These are phyloP conservation scores for Lophium mytilinum DNA, from an alignment of 495 filamentous ascomycete genomes.

Conservation along the genomic window DNA sequence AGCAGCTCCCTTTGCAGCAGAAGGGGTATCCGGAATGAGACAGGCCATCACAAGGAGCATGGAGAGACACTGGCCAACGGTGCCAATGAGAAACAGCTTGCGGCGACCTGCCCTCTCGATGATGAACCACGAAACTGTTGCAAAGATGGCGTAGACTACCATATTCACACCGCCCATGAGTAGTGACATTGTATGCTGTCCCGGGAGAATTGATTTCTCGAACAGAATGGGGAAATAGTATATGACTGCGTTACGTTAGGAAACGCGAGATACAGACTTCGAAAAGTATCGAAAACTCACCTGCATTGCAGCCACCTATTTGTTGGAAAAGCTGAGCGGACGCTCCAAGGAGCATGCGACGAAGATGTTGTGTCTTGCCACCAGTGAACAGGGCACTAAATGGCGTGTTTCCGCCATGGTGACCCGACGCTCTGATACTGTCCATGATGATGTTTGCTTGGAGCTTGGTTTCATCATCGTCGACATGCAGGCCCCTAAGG, in stretches of 20 bases:
- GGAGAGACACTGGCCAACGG: constrained; percentile 31
- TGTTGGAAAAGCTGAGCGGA: constrained; percentile 72
- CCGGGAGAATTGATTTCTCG: constrained; percentile 51
- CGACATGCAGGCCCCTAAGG: constrained; percentile 21
- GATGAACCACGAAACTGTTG: constrained; percentile 70
- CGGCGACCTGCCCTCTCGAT: constrained; percentile 21
- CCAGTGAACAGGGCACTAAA: constrained; percentile 50
- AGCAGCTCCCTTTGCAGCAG: constrained; percentile 19
- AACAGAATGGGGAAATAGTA: constrained; percentile 80
- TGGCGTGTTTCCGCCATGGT: constrained; percentile 44
- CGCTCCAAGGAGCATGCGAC: constrained; percentile 53
- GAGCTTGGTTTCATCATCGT: constrained; percentile 45
- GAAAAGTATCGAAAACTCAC: no score
- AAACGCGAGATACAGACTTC: no score
- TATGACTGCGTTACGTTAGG: constrained; percentile 49
- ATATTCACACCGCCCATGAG: constrained; percentile 74
- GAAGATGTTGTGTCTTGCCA: constrained; percentile 59
- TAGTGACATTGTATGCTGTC: constrained; percentile 49
- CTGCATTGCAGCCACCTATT: constrained; percentile 58
- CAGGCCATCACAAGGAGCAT: constrained; percentile 23
- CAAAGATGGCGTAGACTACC: constrained; percentile 69
- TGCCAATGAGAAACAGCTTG: constrained; percentile 22
- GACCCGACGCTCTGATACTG: constrained; percentile 55
- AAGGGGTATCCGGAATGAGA: constrained; percentile 10
- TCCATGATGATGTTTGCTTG: constrained; percentile 59